Evolutionary conservation across 1,139 yeast species (phyloP).

Genomic region (Scheffersomyces segobiensis): DNA sequence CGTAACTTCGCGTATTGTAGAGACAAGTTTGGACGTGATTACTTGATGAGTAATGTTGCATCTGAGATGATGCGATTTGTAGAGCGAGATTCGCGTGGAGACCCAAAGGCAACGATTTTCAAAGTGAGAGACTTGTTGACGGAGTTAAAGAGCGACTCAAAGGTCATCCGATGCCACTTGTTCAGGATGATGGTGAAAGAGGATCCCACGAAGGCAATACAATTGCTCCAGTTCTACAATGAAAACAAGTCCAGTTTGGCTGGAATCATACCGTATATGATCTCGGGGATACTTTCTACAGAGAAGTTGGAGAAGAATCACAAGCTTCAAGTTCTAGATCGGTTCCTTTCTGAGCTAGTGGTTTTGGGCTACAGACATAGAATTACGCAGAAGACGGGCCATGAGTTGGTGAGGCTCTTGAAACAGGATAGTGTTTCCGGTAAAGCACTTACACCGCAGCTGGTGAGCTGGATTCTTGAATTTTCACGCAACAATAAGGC

Average conservation of each 20-base stretch:
- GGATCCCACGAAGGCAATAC: conserved; percentile 24
- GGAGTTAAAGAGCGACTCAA: conserved; percentile 14
- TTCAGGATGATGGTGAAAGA: conserved; percentile 25
- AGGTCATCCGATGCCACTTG: conserved; percentile 19
- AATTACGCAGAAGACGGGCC: conserved; percentile 13
- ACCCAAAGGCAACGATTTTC: conserved; percentile 9
- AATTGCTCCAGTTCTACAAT: conserved; percentile 21
- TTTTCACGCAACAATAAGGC: conserved; percentile 4
- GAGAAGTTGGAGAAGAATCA: conserved; percentile 13
- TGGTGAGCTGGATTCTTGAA: conserved; percentile 6
- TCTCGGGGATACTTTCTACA: conserved; percentile 28
- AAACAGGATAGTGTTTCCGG: conserved; percentile 3
- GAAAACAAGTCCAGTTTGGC: conserved; percentile 17
- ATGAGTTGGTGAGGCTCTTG: conserved; percentile 9
- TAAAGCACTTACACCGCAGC: conserved; percentile 2
- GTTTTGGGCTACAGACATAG: conserved; percentile 20
- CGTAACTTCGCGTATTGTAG: conserved; percentile 15
- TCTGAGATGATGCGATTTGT: conserved; percentile 23
- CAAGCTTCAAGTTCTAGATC: conserved; percentile 19
- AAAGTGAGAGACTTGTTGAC: conserved; percentile 19
- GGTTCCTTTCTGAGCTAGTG: conserved; percentile 18
- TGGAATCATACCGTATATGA: conserved; percentile 17
- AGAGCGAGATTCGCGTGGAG: conserved; percentile 8
- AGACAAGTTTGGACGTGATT: conserved; percentile 19
- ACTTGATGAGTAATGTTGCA: conserved; percentile 19